These are phyloP conservation scores for Pseudogymnoascus pannorum DNA, from an alignment of 2,329 filamentous ascomycete genomes.

Conservation along the genomic window DNA sequence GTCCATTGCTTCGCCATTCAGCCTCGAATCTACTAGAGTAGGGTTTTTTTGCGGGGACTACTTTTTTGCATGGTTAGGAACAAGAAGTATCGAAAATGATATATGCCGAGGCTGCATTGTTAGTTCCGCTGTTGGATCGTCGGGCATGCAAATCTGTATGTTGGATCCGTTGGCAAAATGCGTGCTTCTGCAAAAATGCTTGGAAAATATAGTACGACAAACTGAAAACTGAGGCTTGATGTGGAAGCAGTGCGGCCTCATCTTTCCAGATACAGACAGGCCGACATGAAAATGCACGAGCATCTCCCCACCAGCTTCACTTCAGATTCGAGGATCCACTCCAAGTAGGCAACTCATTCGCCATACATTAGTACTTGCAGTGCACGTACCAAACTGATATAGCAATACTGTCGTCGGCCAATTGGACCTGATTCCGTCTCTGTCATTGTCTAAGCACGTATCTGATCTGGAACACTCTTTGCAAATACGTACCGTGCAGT, in stretches of 20 bases:
- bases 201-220: not conserved
- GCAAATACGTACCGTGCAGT: not conserved
- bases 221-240: not conserved
- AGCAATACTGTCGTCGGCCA: not conserved
- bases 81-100: not conserved
- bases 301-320: not conserved
- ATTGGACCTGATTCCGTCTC: not conserved
- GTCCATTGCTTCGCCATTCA: not conserved
- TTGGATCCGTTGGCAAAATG: not conserved
- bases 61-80: not conserved
- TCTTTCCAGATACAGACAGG: constrained; percentile 2
- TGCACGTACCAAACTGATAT: not conserved
- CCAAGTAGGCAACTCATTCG: not conserved
- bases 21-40: not conserved
- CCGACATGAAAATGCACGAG: not conserved
- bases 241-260: constrained; percentile 6
- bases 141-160: not conserved
- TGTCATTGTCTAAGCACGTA: not conserved
- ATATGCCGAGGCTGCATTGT: not conserved
- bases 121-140: not conserved
- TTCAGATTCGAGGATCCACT: not conserved
- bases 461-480: not conserved
- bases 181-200: not conserved
- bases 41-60: not conserved
- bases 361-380: not conserved